A percentile compares a stretch with the other conserved stretches of the same genome.
These are phyloP conservation scores for Colletotrichum horii DNA, from an alignment of 2,329 filamentous ascomycete species.

Conservation along the genomic window DNA sequence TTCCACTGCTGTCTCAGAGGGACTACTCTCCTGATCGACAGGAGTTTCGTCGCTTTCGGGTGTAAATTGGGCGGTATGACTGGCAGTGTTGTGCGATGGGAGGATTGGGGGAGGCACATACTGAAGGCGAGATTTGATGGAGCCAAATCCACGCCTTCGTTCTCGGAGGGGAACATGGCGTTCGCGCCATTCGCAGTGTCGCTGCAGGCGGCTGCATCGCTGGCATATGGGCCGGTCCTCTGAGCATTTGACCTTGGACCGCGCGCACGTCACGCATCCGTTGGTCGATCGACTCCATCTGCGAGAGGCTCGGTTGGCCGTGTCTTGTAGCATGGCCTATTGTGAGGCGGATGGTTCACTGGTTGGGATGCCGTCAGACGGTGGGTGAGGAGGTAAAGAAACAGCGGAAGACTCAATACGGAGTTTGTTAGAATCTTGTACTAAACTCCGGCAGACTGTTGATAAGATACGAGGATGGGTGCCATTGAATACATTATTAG, in stretches of 20 bases:
- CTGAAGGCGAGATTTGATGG: neutral
- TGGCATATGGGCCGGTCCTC: neutral
- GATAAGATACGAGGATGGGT: neutral
- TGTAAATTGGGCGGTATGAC: neutral
- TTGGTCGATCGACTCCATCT: neutral
- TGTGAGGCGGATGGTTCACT: neutral
- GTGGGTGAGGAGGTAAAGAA: neutral
- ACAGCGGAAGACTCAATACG: neutral
- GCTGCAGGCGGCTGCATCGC: neutral
- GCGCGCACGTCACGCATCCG: neutral
- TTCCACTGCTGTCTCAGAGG: neutral
- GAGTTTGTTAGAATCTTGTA: neutral
- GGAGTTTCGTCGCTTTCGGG: fast-evolving
- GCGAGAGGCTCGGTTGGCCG: neutral
- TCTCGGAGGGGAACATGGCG: neutral
- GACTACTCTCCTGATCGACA: fast-evolving
- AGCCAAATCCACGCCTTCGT: neutral
- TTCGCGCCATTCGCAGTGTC: neutral
- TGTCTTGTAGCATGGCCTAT: neutral
- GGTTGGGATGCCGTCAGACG: neutral
- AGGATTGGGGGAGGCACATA: neutral
- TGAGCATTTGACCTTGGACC: neutral
- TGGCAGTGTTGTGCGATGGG: neutral
- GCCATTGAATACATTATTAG: neutral
- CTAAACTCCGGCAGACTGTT: neutral